Evolutionary conservation across 306 rosid species (phyloP), one percentile per base, ranked within the genome.

Genomic region (Cicer bijugum): DNA sequence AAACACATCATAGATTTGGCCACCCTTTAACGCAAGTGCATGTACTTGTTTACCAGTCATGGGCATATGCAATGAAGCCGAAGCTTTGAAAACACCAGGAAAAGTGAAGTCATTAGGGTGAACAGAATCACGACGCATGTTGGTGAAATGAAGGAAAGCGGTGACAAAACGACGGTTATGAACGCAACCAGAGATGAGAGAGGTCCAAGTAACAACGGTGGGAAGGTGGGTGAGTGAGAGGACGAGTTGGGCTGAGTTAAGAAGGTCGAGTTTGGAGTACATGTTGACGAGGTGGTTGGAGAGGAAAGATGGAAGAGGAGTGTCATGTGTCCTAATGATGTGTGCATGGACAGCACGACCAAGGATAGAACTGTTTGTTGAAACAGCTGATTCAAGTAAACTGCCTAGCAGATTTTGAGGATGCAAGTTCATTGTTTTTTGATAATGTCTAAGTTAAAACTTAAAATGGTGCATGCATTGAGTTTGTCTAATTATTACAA

Each of bases 161-260:
- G 88, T 17, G 7, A 47, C 7, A 48, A 84, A 90, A 64, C 59
- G 96, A 14, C 83, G 81, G 50, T 93, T 90, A 16, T 85, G 88
- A 69, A 91, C 96, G 12, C 87, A 85, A 4, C 97, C 97, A 39
- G 98, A 87, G 63, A 93, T 88, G 78, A 91, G 90, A 15, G 97
- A 78, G n/a, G 93, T 91, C 92, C 93, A 91, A 17, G 92, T 91
- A 59, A 93, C 98, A 60, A 93, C 96, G 55, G 90, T 84, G 78
- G 88, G 93, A 20, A 71, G 56, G 16, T 80, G 72, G 55, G 89
- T 79, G 78, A 84, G 88, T 12, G 82, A 84, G 80, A 90, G 91
- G 53, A 89, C 81, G 81, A 28, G 83, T 52, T 85, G 82, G 14
- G 98, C 98, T 2, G 93, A 85, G 80, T 81, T 70, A 15, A 60